Percentiles rank a stretch among this genome's conserved stretches.
Evolutionary conservation across 495 filamentous ascomycete genomes (phyloP).

Genomic region (Tuber borchii): DNA sequence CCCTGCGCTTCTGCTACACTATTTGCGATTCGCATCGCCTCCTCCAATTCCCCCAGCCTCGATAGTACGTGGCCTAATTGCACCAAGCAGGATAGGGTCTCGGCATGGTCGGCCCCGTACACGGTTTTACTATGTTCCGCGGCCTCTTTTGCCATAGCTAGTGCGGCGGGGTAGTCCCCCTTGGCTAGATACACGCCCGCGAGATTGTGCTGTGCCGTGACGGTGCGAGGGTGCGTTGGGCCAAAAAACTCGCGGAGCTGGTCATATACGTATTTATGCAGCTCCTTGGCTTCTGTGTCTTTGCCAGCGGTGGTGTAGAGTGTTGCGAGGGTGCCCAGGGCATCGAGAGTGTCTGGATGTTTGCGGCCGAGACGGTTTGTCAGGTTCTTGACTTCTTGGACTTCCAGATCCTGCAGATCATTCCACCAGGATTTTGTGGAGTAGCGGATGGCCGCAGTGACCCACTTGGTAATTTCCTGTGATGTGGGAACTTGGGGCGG

Average conservation of each 20-base stretch:
- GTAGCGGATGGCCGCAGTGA: not conserved
- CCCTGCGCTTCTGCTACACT: not conserved
- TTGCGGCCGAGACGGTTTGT: not conserved
- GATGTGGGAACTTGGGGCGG: not conserved
- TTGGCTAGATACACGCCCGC: not conserved
- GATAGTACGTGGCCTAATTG: not conserved
- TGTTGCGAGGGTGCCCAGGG: not conserved
- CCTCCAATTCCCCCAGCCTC: not conserved
- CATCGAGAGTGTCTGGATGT: not conserved
- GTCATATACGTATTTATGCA: not conserved
- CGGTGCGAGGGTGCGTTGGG: not conserved
- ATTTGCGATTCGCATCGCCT: not conserved
- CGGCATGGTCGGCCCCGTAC: not conserved
- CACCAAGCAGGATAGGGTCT: not conserved
- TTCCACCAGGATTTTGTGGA: slow-evolving; percentile 1
- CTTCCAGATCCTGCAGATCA: not conserved
- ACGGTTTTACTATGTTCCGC: not conserved
- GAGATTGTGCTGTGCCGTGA: not conserved
- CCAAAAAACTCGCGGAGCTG: not conserved
- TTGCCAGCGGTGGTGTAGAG: not conserved
- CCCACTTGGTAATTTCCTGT: not conserved
- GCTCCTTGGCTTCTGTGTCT: not conserved
- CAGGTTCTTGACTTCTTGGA: not conserved
- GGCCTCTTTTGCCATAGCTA: not conserved
- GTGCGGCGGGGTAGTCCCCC: not conserved